Base-by-base conservation (phyloP, 106 monocot genomes). In the Allium sativum region DNA sequence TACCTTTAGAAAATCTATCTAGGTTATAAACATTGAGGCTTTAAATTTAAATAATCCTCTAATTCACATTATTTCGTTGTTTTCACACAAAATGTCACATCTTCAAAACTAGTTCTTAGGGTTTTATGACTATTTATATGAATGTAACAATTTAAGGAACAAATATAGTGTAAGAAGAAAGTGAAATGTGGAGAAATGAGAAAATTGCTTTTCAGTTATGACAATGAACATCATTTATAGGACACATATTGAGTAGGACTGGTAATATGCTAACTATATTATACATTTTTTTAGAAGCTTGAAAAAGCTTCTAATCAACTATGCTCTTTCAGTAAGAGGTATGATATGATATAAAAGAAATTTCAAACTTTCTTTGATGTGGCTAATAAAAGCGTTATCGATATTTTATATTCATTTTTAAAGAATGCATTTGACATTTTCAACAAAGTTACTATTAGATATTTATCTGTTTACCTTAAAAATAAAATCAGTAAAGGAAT, bases 141-240 rank as follows among this genome's bases (percentile, higher is more conserved):
- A 98, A 72, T 98, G 96, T 91, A 91, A 85, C 65, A 98, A 98
- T 65, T 98, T 98, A 84, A 82, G 96, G 96, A 98, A 64, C 66
- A 91, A 69, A 77, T 98, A n/a, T 76, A 77, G 45, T 91, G 96
- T 72, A 84, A 87, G 58, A 82, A 75, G 48, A 79, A 42, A 79
- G 84, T 76, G 96, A 98, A 65, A 75, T 98, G 31, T 91, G 90
- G 90, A 80, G 46, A 9, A 88, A 91, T 81, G 91, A 98, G 51
- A 90, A 96, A 75, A 91, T 91, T 80, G 84, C 91, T 60, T 69
- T 91, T 65, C 90, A 96, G 65, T 87, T 96, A 64, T 90, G 96
- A 48, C 96, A 88, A 45, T 96, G 96, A 90, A 90, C 84, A 44
- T 96, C 96, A 67, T 72, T 79, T 63, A 77, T 90, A 63, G 96